These are phyloP conservation scores for Alternaria incomplexa DNA, from an alignment of 2,329 filamentous ascomycete species.

Conservation along the genomic window DNA sequence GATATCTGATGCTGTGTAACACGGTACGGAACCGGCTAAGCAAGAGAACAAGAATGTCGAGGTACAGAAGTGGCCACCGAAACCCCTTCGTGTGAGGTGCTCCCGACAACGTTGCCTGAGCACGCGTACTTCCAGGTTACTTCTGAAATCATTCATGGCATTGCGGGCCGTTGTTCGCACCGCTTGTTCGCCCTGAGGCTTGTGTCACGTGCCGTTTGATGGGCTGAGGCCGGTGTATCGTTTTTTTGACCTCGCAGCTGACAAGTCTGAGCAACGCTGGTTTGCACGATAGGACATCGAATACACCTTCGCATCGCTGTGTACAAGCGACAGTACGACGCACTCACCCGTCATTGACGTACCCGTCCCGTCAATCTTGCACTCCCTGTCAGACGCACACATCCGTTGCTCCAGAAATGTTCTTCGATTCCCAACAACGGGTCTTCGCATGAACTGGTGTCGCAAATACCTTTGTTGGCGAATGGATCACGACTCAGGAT, in stretches of 20 bases:
- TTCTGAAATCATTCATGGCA: background rate
- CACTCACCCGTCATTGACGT: slow-evolving; percentile 10
- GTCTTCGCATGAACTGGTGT: slow-evolving; percentile 19
- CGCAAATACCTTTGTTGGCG: background rate
- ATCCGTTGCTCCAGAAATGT: slow-evolving; percentile 16
- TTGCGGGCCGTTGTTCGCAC: background rate
- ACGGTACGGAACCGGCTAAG: slow-evolving; percentile 15
- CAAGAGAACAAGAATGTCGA: background rate
- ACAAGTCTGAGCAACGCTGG: background rate
- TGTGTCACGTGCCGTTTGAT: background rate
- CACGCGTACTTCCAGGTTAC: background rate
- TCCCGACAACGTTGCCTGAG: background rate
- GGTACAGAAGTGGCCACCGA: background rate
- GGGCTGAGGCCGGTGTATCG: background rate
- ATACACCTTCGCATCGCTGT: slow-evolving; percentile 16
- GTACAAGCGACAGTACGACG: background rate
- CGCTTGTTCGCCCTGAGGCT: background rate
- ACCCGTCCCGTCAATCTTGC: slow-evolving; percentile 16
- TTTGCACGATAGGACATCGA: slow-evolving; percentile 3
- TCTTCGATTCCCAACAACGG: slow-evolving; percentile 9
- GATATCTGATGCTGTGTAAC: slow-evolving; percentile 21
- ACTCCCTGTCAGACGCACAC: slow-evolving; percentile 26
- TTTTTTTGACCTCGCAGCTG: background rate
- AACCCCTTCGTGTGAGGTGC: background rate
- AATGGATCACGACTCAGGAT: background rate